Conservation (phyloP, 2,329 filamentous ascomycete species). For the Dactylonectria macrodidyma region DNA sequence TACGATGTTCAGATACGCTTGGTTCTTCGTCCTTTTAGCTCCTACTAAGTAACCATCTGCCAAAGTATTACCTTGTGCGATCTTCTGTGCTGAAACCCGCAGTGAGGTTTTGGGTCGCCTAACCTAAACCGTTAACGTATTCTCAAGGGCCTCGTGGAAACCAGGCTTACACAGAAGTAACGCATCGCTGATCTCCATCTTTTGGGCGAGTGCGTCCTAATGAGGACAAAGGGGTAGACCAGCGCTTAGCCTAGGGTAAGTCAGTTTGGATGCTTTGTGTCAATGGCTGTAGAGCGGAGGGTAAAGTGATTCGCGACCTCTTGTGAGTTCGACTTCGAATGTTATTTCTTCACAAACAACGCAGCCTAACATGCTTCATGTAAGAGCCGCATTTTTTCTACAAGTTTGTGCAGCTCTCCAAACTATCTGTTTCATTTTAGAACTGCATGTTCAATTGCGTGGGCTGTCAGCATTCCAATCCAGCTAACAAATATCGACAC, state of each 20-base stretch:
- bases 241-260: neutral
- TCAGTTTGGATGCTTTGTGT: slow-evolving; percentile 39
- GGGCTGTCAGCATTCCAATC: neutral
- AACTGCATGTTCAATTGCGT: slow-evolving; percentile 31
- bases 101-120: neutral
- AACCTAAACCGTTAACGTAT: slow-evolving; percentile 19
- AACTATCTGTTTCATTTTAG: slow-evolving; percentile 28
- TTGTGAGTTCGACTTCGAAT: neutral
- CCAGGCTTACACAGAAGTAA: slow-evolving; percentile 18
- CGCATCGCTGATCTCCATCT: slow-evolving; percentile 19
- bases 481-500: slow-evolving; percentile 13
- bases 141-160: slow-evolving; percentile 10
- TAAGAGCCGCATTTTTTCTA: slow-evolving; percentile 20
- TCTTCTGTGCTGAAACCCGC: neutral
- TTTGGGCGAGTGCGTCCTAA: slow-evolving; percentile 31
- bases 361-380: slow-evolving; percentile 36
- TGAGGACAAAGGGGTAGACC: slow-evolving; percentile 23
- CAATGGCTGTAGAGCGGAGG: slow-evolving; percentile 32
- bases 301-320: slow-evolving; percentile 31
- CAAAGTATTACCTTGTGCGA: slow-evolving; percentile 12
- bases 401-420: slow-evolving; percentile 1
- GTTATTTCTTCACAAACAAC: slow-evolving; percentile 33
- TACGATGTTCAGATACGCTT: slow-evolving; percentile 19
- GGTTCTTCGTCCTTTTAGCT: neutral
- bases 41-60: neutral